Conservation (phyloP, 2,329 filamentous ascomycete species). For the Apiospora malaysiana region DNA sequence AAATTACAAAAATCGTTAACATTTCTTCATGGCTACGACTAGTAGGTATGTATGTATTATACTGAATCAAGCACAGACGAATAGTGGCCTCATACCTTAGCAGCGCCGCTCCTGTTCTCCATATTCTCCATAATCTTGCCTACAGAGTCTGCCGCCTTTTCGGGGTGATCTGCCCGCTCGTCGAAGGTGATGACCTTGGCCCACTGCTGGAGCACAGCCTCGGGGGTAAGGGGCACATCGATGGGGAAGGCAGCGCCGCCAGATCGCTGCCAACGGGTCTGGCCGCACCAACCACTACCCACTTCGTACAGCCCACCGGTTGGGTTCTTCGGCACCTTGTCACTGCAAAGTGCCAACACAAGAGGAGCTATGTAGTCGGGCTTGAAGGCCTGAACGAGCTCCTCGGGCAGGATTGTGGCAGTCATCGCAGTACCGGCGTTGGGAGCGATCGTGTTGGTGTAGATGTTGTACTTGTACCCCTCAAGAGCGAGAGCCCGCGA, state of each 20-base stretch:
- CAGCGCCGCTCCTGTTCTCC: slow-evolving; percentile 70
- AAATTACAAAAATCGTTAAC: slow-evolving; percentile 31
- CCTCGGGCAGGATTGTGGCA: slow-evolving; percentile 89
- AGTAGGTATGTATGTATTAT: slow-evolving; percentile 36
- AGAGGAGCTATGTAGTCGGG: slow-evolving; percentile 96
- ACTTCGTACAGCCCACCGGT: slow-evolving; percentile 94
- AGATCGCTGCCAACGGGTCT: slow-evolving; percentile 92
- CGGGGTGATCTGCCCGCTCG: slow-evolving; percentile 85
- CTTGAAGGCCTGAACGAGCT: slow-evolving; percentile 99
- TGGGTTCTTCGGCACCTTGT: slow-evolving; percentile 82
- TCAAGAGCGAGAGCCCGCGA: slow-evolving; percentile 91
- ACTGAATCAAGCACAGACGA: slow-evolving; percentile 30
- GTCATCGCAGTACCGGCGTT: slow-evolving; percentile 98
- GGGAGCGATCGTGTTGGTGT: slow-evolving; percentile 96
- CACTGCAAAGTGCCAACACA: slow-evolving; percentile 82
- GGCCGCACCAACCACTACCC: slow-evolving; percentile 90
- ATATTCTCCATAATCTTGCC: slow-evolving; percentile 83
- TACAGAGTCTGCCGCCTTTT: slow-evolving; percentile 76
- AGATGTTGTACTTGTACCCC: slow-evolving; percentile 97
- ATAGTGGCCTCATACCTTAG: slow-evolving; percentile 61
- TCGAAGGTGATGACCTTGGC: slow-evolving; percentile 85
- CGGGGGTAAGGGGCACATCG: slow-evolving; percentile 81
- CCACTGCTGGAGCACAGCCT: slow-evolving; percentile 80
- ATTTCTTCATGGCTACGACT: slow-evolving; percentile 32
- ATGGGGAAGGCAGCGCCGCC: slow-evolving; percentile 91